Percentiles rank a stretch among this genome's conserved stretches.
These are phyloP conservation scores for Collariella sp. DNA, from an alignment of 495 filamentous ascomycete species.

Conservation along the genomic window DNA sequence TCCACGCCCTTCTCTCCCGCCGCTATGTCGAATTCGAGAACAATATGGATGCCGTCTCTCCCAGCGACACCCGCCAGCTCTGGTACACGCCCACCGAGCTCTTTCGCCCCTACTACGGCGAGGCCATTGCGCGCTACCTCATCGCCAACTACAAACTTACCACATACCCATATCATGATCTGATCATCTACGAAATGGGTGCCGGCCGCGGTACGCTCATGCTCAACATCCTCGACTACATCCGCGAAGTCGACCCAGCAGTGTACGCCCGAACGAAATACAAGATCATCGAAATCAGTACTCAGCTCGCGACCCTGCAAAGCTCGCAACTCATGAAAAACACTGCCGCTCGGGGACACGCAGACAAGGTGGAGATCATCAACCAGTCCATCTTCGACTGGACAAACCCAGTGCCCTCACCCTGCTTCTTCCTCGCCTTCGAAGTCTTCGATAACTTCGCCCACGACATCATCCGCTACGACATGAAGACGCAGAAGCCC, in stretches of 20 bases:
- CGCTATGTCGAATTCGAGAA: conserved; percentile 90
- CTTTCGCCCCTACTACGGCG: conserved; percentile 93
- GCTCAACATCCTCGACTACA: conserved; percentile 95
- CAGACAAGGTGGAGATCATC: conserved; percentile 81
- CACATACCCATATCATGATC: conserved; percentile 89
- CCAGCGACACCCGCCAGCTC: conserved; percentile 71
- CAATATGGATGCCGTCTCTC: conserved; percentile 56
- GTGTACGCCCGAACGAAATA: conserved; percentile 93
- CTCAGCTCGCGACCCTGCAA: conserved; percentile 69
- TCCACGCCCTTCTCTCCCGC: conserved; percentile 62
- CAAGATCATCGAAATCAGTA: conserved; percentile 91
- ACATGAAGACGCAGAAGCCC: conserved; percentile 60
- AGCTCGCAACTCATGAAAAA: conserved; percentile 55
- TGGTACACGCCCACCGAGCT: conserved; percentile 99
- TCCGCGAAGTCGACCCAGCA: conserved; percentile 77
- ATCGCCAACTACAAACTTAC: conserved; percentile 92
- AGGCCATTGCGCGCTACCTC: conserved; percentile 89
- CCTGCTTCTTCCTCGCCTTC: conserved; percentile 96
- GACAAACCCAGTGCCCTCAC: conserved; percentile 71
- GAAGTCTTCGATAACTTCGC: conserved; percentile 99
- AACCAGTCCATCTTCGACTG: conserved; percentile 94
- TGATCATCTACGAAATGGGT: conserved; percentile 98
- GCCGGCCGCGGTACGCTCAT: conserved; percentile 96
- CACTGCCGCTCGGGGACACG: conserved; percentile 62
- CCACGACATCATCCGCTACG: conserved; percentile 88